Base-by-base conservation (phyloP, 306 rosid genomes). In the Vigna angularis region DNA sequence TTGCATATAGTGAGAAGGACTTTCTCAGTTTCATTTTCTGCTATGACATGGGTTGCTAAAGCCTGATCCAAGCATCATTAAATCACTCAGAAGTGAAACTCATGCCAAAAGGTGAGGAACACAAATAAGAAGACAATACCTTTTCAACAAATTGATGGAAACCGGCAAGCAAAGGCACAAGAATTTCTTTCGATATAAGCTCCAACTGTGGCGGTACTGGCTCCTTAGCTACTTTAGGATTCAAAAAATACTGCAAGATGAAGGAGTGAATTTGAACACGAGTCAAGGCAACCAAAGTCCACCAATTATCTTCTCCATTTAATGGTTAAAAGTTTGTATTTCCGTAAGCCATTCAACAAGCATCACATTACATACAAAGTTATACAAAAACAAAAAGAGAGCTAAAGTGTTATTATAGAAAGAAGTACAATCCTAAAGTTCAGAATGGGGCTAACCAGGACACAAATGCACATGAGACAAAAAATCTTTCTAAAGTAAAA, bases 171-270 rank as follows among this genome's bases (percentile, higher is more conserved):
- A 93, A 73, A 17, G 97, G 93, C 78, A 88, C 92, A 56, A 93
- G 90, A 78, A 91, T 76, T 57, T 86, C 93, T 56, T 78, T 76
- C 6, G 97, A 79, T 85, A 90, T 85, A 70, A 79, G 92, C 82
- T 93, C 98, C 73, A 93, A 87, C 75, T 86, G 95, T 12, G 90
- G 86, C 13, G 98, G 95, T 50, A 90, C 91, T 0, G 97, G 88
- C 90, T 93, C 97, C 84, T 93, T 91, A 4, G 88, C 87, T 75
- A 85, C 88, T 80, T 85, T 91, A 66, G 98, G 93, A 81, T 93
- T 87, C 83, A 93, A 81, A 86, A 93, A 93, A 73, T 91, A 93
- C 97, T 93, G 89, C 74, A 82, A 73, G 67, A 80, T 62, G 57
- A 71, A 83, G 28, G 22, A 76, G 47, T 47, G 49, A 34, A 76